These are phyloP conservation scores for Sugiyamaella valdiviana DNA, from an alignment of 805 yeast species.

Conservation along the genomic window DNA sequence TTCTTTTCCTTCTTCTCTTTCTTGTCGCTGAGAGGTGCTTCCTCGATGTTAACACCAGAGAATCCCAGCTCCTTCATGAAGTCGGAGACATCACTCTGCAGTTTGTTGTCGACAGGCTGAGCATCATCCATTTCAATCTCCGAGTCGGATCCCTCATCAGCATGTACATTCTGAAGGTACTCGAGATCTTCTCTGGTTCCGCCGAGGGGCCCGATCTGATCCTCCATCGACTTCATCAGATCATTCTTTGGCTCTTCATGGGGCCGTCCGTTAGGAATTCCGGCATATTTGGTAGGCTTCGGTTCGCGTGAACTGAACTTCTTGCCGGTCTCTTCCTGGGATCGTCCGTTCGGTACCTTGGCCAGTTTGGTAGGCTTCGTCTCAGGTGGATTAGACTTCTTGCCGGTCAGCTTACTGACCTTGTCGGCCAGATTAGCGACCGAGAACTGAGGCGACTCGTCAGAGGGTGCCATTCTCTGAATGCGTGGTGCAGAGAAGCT, in stretches of 20 bases:
- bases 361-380: too few relatives aligned
- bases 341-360: too few relatives aligned
- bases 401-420: constrained; percentile 17
- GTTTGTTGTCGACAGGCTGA: constrained; percentile 23
- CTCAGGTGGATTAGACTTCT: constrained; percentile 17
- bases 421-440: constrained; percentile 14
- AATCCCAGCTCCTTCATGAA: constrained; percentile 69
- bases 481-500: not conserved
- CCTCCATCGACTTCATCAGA: not conserved
- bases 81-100: constrained; percentile 49
- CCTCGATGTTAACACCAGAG: constrained; percentile 28
- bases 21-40: constrained; percentile 19
- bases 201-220: constrained; percentile 43
- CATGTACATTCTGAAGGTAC: constrained; percentile 49
- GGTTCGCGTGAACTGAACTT: constrained; percentile 12
- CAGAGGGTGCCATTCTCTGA: not conserved
- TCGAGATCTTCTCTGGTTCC: constrained; percentile 80
- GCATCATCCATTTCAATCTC: constrained; percentile 26
- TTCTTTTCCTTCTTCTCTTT: constrained; percentile 29
- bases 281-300: constrained; percentile 6
- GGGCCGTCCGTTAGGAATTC: constrained; percentile 1
- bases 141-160: constrained; percentile 20
- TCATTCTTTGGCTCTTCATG: not conserved
- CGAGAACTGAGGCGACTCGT: constrained; percentile 10
- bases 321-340: constrained; percentile 11